Base-by-base conservation (phyloP, 495 filamentous ascomycete species). In the Parathielavia appendiculata region DNA sequence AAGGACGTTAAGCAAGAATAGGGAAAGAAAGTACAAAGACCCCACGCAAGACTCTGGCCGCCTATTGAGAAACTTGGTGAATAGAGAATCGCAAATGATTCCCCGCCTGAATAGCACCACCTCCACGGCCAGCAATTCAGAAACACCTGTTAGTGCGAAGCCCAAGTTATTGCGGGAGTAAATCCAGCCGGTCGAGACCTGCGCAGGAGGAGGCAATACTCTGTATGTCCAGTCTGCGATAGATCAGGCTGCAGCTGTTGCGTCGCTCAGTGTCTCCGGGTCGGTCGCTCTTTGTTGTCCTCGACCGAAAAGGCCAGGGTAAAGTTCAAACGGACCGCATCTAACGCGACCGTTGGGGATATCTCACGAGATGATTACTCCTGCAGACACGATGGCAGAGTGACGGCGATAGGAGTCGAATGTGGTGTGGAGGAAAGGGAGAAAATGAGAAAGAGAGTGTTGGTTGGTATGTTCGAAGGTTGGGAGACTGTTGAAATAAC, bases 21-120 rank as follows among this genome's bases (percentile, higher is more conserved):
- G 54, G 56, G 71, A 63, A 56, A 60, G 66, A 70, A 68, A 73
- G 65, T 73, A 73, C 70, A 73, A 73, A 71, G 69, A 61, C 56
- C 69, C 64, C 60, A 36, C 22, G 52, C 61, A 59, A 53, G 62
- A 56, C 50, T 57, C 47, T 59, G 61, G 62, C 62, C 60, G 61
- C 54, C 64, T 65, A 52, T 67, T 66, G 57, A 62, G 62, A 63
- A 57, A 57, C 41, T 53, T 23, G 56, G 38, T 60, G 60, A 68
- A 68, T 56, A 57, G 63, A 49, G 58, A 57, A 59, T 54, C 56
- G 58, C 53, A 48, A 59, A 51, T 47, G 57, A 59, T 44, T 56
- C 56, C 26, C 63, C 54, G 63, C 66, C 62, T 58, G 55, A 67
- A 65, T 59, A 65, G 58, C 60, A 68, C 62, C 64, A 61, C 51